Evolutionary conservation across 805 yeast species (phyloP).

Genomic region (Kodamaea kaohsiungensis): DNA sequence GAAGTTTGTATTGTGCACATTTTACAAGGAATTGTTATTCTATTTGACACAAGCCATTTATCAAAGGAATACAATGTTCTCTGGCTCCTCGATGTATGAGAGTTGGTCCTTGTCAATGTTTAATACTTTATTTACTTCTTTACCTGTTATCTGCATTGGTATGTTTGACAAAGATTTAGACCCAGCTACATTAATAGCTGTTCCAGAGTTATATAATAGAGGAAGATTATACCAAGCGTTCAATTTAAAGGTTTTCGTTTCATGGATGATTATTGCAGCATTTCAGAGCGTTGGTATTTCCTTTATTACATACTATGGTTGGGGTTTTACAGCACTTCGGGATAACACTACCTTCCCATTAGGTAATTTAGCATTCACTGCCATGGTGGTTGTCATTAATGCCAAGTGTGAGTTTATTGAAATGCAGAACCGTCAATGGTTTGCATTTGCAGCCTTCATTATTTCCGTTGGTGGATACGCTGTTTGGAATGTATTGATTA

Average conservation of each 20-base stretch:
- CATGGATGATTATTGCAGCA: conserved; percentile 80
- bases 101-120: conserved; percentile 97
- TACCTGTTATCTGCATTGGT: conserved; percentile 92
- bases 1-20: conserved; percentile 89
- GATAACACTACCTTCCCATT: conserved; percentile 83
- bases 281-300: conserved; percentile 69
- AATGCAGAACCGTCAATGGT: conserved; percentile 70
- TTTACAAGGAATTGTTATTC: conserved; percentile 89
- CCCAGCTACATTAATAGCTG: conserved; percentile 85
- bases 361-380: conserved; percentile 75
- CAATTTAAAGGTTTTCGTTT: conserved; percentile 64
- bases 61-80: conserved; percentile 83
- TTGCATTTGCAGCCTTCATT: conserved; percentile 63
- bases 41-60: conserved; percentile 85
- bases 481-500: conserved; percentile 77
- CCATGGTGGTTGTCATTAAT: conserved; percentile 70
- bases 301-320: conserved; percentile 63
- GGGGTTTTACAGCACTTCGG: conserved; percentile 65
- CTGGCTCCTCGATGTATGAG: conserved; percentile 92
- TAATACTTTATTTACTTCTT: conserved; percentile 90
- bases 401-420: conserved; percentile 80
- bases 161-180: conserved; percentile 89
- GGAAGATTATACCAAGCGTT: conserved; percentile 79
- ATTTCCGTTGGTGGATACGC: conserved; percentile 85
- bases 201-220: conserved; percentile 82